phyloP scores from a whole-genome alignment of 768 basidiomycete species.

The Pulveroboletus sp. region DNA sequence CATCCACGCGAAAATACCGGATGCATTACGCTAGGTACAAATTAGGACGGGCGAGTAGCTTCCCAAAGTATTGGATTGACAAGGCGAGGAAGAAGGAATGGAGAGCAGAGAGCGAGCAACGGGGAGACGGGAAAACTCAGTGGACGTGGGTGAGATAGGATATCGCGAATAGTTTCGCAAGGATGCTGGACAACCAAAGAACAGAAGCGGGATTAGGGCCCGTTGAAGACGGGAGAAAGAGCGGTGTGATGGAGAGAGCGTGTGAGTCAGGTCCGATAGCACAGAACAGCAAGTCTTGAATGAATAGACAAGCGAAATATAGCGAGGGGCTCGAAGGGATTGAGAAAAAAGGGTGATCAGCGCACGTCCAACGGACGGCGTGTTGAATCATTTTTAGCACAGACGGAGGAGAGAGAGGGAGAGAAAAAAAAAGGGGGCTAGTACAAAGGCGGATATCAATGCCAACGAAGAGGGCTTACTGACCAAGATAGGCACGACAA shows the following conservation, averaged over 20 bases:
- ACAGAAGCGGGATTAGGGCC: neutral
- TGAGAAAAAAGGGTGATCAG: neutral
- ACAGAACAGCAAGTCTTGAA: slow-evolving; percentile 9
- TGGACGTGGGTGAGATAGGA: neutral
- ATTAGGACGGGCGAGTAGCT: slow-evolving; percentile 16
- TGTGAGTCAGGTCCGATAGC: slow-evolving; percentile 13
- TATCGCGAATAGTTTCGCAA: neutral
- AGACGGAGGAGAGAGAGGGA: neutral
- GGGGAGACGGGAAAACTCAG: neutral
- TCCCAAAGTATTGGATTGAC: neutral
- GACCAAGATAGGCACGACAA: slow-evolving; percentile 15
- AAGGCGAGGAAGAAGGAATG: no score
- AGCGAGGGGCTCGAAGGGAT: slow-evolving; percentile 1
- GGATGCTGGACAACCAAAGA: neutral
- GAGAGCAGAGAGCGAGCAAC: neutral
- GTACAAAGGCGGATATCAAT: slow-evolving; percentile 12
- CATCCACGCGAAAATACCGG: slow-evolving; percentile 3
- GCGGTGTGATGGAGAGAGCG: slow-evolving; percentile 4
- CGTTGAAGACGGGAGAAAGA: slow-evolving; percentile 3
- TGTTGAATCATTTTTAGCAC: slow-evolving; percentile 10
- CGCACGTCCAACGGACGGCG: slow-evolving; percentile 1
- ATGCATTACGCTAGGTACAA: slow-evolving; percentile 27
- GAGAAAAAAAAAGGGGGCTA: neutral
- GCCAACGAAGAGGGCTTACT: slow-evolving; percentile 2
- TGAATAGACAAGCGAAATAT: slow-evolving; percentile 5